Evolutionary conservation across 371 early-diverging fungal genomes (phyloP).

Genomic region (Coemansia sp.): DNA sequence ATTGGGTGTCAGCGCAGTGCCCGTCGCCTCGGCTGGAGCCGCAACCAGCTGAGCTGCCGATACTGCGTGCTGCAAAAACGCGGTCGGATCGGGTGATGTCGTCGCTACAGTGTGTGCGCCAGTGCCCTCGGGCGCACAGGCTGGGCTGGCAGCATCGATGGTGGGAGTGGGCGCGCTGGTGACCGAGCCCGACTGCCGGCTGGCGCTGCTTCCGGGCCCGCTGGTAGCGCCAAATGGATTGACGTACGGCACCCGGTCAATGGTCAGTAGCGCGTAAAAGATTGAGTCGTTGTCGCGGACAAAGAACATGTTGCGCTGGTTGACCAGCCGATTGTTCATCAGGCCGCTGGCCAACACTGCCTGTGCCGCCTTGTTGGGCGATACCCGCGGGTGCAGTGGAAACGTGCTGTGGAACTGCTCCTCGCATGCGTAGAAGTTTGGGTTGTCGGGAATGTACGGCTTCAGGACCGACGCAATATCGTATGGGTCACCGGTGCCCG

Average conservation of each 20-base stretch:
- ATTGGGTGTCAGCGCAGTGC: not conserved
- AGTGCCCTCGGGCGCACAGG: conserved; percentile 5
- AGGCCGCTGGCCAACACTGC: conserved; percentile 41
- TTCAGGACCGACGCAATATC: conserved; percentile 44
- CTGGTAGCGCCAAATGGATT: conserved; percentile 24
- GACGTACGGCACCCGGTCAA: conserved; percentile 28
- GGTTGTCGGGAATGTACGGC: conserved; percentile 34
- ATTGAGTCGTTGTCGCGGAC: conserved; percentile 47
- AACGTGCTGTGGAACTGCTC: conserved; percentile 44
- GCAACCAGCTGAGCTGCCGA: conserved; percentile 3
- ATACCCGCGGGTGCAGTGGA: conserved; percentile 49
- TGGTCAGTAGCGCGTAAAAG: conserved; percentile 45
- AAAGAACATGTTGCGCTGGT: conserved; percentile 48
- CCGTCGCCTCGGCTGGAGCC: not conserved
- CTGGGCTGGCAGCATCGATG: conserved; percentile 14
- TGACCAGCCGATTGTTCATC: conserved; percentile 46
- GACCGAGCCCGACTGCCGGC: conserved; percentile 8
- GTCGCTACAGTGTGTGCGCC: conserved; percentile 43
- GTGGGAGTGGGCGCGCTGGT: conserved; percentile 17
- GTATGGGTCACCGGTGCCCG: conserved; percentile 10
- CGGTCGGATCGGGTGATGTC: conserved; percentile 36
- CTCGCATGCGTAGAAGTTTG: conserved; percentile 38
- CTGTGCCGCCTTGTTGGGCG: conserved; percentile 31
- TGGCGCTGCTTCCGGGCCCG: not conserved
- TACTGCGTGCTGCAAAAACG: not conserved